Base-by-base conservation (phyloP, 768 basidiomycete species). In the Tylopilus vinaceipallidus region DNA sequence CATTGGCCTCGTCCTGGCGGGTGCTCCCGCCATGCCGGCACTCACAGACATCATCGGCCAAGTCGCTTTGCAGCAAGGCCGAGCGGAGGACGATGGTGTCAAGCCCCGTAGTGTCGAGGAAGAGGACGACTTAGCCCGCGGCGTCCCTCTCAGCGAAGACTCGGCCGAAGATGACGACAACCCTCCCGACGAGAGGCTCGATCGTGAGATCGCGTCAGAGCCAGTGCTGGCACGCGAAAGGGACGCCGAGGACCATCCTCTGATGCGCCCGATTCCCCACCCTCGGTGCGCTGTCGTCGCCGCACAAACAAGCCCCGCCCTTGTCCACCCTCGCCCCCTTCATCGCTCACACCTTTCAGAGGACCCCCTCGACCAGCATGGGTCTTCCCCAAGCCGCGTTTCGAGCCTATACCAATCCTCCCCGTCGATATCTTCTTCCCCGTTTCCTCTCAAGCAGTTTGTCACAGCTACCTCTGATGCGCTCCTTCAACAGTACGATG, bases 41-140 rank as follows among this genome's bases (percentile, higher is more conserved):
- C 72, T 98, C 26, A 82, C 85, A 1, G 75, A 81, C n/a, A 69
- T 83, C 4, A 81, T 87, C 65, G 94, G 95, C 5, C 71, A 87
- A 52, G 86, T 95, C 42, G 89, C 91, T 2, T 72, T 98, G 42
- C 92, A 92, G 56, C 95, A 98, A 70, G 95, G 95, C 2, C 77
- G 91, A 16, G 75, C 78, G 44, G 84, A 86, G 52, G 85, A 88
- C 45, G 76, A 78, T n/a, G 74, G 73, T 2, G 66, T 69, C 48
- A 71, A 75, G 48, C 64, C 74, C 19, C 77, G 73, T 62, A 80
- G 80, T 53, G 61, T 81, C 20, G 75, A 81, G 55, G 59, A 70
- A 13, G 68, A 68, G 7, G 74, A 75, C 35, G 78, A 77, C 16
- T 59, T 72, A 40, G 65, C 70, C 41, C 61, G 52, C 49, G 61